Conservation (phyloP, 2,329 filamentous ascomycete species). For the Xylariaceae sp. region DNA sequence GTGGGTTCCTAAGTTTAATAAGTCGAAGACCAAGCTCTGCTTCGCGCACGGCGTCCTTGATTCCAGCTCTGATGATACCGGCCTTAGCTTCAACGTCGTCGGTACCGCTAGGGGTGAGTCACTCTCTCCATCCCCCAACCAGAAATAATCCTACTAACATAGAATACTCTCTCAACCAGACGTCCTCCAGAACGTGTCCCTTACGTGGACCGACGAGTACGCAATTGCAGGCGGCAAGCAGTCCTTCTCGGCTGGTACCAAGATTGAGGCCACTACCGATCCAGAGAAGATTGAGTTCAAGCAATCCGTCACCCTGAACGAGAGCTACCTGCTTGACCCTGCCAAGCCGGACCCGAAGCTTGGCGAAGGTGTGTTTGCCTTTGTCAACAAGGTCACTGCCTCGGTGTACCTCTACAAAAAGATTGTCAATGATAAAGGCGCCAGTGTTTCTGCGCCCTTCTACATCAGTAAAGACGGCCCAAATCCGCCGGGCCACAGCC, state of each 20-base stretch:
- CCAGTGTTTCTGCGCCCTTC: not conserved
- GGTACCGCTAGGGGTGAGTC: no score
- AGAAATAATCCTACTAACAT: no score
- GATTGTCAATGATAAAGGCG: not conserved
- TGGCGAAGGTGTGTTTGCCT: not conserved
- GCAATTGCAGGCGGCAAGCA: not conserved
- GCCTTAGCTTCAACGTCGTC: no score
- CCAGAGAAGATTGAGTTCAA: not conserved
- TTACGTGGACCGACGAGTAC: not conserved
- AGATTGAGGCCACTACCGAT: not conserved
- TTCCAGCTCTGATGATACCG: no score
- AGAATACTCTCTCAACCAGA: no score
- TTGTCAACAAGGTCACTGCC: not conserved
- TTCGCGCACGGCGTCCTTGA: no score
- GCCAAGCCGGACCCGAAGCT: not conserved
- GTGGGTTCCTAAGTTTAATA: no score
- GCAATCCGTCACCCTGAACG: not conserved
- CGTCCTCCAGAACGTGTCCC: no score
- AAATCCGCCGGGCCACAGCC: not conserved
- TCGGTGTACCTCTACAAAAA: not conserved
- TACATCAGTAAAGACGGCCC: not conserved
- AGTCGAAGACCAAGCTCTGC: no score
- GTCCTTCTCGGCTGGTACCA: not conserved
- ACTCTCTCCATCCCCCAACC: no score
- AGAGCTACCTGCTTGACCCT: not conserved